Conservation (phyloP, 352 stramenopile species). For the Pythium utonaiense region DNA sequence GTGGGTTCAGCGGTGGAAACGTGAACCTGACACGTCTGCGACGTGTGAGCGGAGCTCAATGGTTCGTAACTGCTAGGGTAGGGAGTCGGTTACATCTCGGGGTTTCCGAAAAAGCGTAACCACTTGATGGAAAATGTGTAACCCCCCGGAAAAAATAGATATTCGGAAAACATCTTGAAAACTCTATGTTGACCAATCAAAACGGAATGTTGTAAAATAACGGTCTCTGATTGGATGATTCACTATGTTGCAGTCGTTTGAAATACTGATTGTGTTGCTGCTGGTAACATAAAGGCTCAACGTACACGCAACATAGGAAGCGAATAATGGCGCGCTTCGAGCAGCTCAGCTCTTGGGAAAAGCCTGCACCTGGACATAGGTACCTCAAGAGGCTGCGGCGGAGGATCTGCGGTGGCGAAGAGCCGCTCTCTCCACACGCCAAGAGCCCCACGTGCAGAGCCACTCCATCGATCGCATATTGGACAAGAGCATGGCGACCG, state of each 20-base stretch:
- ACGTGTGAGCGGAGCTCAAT: neutral
- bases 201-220: neutral
- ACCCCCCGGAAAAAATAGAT: neutral
- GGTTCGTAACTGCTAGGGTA: neutral
- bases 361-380: no score
- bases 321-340: neutral
- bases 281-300: neutral
- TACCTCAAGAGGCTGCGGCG: neutral
- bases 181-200: neutral
- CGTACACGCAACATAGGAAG: neutral
- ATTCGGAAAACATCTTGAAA: neutral
- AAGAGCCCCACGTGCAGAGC: neutral
- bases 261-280: neutral
- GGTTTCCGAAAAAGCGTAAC: neutral
- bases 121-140: neutral
- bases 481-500: constrained; percentile 10
- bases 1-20: neutral
- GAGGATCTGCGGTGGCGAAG: neutral
- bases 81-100: neutral
- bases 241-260: no score
- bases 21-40: neutral
- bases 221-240: neutral
- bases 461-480: neutral
- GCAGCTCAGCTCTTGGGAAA: neutral
- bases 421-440: neutral